Conservation (phyloP, 768 basidiomycete species). For the Tephrocybe sp. region DNA sequence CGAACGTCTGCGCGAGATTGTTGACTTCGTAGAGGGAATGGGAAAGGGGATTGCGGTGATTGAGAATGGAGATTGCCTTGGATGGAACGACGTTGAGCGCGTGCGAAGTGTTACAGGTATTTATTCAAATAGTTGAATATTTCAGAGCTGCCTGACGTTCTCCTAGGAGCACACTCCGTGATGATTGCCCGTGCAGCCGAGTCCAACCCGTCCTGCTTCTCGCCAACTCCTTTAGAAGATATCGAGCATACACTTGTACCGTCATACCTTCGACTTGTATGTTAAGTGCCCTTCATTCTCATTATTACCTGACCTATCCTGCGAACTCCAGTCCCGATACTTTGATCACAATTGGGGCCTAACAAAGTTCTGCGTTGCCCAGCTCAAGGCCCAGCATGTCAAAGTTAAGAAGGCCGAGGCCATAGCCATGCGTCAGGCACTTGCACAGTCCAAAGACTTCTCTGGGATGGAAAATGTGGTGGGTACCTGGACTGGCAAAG, state of each 20-base stretch:
- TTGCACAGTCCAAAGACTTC: slow-evolving; percentile 65
- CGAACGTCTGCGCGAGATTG: slow-evolving; percentile 79
- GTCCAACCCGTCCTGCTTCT: slow-evolving; percentile 88
- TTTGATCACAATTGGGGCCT: slow-evolving; percentile 78
- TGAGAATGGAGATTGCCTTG: slow-evolving; percentile 91
- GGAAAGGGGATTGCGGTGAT: slow-evolving; percentile 83
- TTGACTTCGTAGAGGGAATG: slow-evolving; percentile 75
- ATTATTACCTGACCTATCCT: not conserved
- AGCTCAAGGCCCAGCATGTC: slow-evolving; percentile 72
- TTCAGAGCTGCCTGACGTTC: not conserved
- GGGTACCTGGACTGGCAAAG: slow-evolving; percentile 57
- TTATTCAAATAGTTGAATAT: not conserved
- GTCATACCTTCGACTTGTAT: slow-evolving; percentile 72
- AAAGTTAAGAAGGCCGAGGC: slow-evolving; percentile 59
- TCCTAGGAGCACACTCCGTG: slow-evolving; percentile 76
- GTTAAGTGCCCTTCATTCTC: slow-evolving; percentile 11
- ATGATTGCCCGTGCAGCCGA: slow-evolving; percentile 98
- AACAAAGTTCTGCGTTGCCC: slow-evolving; percentile 85
- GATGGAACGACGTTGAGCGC: slow-evolving; percentile 74
- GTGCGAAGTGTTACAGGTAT: slow-evolving; percentile 75
- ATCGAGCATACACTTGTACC: slow-evolving; percentile 70
- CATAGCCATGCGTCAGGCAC: slow-evolving; percentile 48
- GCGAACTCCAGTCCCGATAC: slow-evolving; percentile 57
- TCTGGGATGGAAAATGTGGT: slow-evolving; percentile 51
- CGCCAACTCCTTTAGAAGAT: slow-evolving; percentile 62